Conservation (phyloP, 768 basidiomycete species). For the Floccularia luteovirens region DNA sequence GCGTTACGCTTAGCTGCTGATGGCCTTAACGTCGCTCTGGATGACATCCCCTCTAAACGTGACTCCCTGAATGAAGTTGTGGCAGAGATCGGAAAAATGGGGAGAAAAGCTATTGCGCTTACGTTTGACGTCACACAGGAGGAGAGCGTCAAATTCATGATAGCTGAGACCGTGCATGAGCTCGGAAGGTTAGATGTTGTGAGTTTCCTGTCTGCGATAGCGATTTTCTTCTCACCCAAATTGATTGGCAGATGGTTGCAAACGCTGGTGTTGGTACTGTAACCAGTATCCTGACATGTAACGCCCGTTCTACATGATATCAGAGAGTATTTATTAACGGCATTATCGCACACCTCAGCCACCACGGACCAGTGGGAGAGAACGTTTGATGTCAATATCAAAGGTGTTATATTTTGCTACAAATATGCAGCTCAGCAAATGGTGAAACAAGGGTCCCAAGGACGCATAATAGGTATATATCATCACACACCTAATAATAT, state of each 20-base stretch:
- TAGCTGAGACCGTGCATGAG: constrained; percentile 7
- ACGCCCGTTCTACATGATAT: not conserved
- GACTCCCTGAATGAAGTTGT: constrained; percentile 7
- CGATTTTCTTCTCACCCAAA: not conserved
- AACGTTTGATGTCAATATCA: not conserved
- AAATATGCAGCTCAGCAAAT: not conserved
- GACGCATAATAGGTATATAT: too few species aligned
- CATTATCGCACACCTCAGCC: too few species aligned
- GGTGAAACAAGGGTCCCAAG: not conserved
- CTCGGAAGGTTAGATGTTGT: constrained; percentile 15
- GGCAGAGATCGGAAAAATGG: constrained; percentile 7
- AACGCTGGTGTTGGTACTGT: not conserved
- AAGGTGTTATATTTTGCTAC: not conserved
- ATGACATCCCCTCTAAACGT: constrained; percentile 19
- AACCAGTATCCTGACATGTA: not conserved
- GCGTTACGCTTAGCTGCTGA: constrained; percentile 34
- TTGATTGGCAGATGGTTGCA: not conserved
- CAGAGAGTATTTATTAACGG: too few species aligned
- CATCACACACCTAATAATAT: too few species aligned
- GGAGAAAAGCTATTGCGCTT: constrained; percentile 6
- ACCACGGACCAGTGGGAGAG: not conserved
- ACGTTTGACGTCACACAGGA: constrained; percentile 12
- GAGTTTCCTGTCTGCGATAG: not conserved
- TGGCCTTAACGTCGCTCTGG: constrained; percentile 33
- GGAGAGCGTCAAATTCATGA: constrained; percentile 10